Evolutionary conservation across 1,139 yeast genomes (phyloP), one percentile per base, ranked within the genome.

Genomic region (Torulaspora globosa): DNA sequence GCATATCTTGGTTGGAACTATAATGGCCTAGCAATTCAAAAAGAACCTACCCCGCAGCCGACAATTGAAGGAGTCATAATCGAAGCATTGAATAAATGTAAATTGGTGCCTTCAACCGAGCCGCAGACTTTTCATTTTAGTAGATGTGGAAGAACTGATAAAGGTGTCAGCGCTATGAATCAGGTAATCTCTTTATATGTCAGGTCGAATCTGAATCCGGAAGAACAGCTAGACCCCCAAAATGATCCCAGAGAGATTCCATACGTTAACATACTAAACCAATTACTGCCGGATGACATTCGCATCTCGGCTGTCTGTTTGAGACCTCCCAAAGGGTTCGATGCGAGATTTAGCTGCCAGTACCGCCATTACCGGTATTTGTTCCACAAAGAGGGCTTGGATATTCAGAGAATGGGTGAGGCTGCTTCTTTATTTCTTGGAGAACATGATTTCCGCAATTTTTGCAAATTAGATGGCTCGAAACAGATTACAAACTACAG

Each of bases 121-220:
- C 89, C 89, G 0, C 67, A 69, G 2, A 79, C 75, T 2, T 78
- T 75, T 43, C 79, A 84, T 46, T 90, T 90, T 65, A 84, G 95
- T 55, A 71, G 98, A 51, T 94, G 98, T 68, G 99, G 99, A 0
- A 73, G 99, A 58, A 92, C 99, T 0, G 99, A 92, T 60, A 83
- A 81, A 56, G 98, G 98, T 11, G 99, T 92, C 5, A 86, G 96
- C 69, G 98, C 99, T 0, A 79, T 92, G 83, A 86, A 88, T 57
- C 99, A 92, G 66, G 98, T 92, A 6, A 83, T 92, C 10, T 82
- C 96, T 0, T 70, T 92, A 34, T 70, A 73, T 18, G 83, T 92
- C 19, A 73, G 99, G 53, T 87, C 97, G 0, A 71, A 74, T 26
- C 66, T 92, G 41, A 59, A 76, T 0, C 62, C 66, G 0, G 75